phyloP scores from a whole-genome alignment of 225 moss, liverwort and hornwort species.

The Antitrichia curtipendula region DNA sequence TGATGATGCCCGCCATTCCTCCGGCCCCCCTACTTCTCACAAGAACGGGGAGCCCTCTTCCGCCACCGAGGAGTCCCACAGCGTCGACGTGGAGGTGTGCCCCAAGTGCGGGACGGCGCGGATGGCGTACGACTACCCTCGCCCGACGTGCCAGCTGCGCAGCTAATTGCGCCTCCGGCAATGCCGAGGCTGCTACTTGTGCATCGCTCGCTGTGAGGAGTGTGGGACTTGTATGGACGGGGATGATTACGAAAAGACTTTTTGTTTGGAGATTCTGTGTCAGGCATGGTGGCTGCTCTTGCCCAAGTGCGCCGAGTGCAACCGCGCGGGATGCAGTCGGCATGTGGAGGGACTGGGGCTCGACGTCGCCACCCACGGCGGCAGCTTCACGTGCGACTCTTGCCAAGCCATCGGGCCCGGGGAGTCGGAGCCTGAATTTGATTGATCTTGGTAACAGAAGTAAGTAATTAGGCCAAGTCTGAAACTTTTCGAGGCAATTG shows the following conservation, averaged over 20 bases:
- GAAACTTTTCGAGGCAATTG: not conserved
- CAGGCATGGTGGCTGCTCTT: constrained; percentile 35
- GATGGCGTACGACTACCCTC: constrained; percentile 70
- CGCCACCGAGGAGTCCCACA: not conserved
- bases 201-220: constrained; percentile 62
- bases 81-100: constrained; percentile 53
- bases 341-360: constrained; percentile 3
- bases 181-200: constrained; percentile 54
- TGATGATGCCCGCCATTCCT: not conserved
- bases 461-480: not conserved
- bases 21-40: not conserved
- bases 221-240: constrained; percentile 52
- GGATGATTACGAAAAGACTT: constrained; percentile 22
- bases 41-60: constrained; percentile 10
- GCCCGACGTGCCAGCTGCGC: not conserved
- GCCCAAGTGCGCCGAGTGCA: constrained; percentile 62
- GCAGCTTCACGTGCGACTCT: constrained; percentile 25
- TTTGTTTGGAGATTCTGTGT: constrained; percentile 36
- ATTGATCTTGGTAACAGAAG: not conserved
- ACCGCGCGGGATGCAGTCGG: constrained; percentile 40
- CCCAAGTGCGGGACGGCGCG: constrained; percentile 35
- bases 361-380: not conserved
- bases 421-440: not conserved
- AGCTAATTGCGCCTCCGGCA: not conserved
- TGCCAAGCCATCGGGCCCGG: constrained; percentile 4